Conservation (phyloP, 257 asterid genomes). For the Nicotiana undulata region DNA sequence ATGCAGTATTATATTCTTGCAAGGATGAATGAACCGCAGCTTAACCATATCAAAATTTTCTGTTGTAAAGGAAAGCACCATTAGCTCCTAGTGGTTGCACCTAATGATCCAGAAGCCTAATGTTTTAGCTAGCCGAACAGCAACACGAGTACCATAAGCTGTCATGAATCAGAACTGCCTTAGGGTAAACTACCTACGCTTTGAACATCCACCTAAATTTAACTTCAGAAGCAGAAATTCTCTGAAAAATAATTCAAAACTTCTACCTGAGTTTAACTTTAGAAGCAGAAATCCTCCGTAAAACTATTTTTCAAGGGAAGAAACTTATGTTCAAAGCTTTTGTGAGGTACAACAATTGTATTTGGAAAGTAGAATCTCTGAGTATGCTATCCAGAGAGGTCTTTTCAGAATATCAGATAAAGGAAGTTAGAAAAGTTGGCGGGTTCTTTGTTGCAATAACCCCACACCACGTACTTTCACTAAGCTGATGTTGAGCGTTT, state of each 20-base stretch:
- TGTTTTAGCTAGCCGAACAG: neutral
- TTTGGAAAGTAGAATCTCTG: neutral
- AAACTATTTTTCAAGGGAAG: neutral
- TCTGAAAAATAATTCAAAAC: neutral
- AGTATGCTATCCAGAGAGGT: neutral
- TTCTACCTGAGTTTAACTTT: neutral
- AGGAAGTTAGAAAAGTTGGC: neutral
- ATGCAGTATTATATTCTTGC: neutral
- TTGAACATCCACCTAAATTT: neutral
- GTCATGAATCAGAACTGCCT: neutral
- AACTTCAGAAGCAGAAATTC: neutral
- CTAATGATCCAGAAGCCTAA: neutral
- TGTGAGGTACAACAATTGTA: neutral
- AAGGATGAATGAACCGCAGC: neutral
- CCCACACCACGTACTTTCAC: neutral
- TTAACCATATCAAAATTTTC: no score
- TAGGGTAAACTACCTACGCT: neutral
- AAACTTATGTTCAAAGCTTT: neutral
- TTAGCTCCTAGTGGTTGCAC: neutral
- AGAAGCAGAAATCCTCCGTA: neutral
- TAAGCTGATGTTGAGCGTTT: neutral
- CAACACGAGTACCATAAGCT: neutral
- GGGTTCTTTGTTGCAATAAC: neutral
- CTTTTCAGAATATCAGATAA: neutral
- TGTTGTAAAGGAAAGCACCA: no score